phyloP scores from a whole-genome alignment of 2,329 filamentous ascomycete species.

The Coleophoma cylindrospora region DNA sequence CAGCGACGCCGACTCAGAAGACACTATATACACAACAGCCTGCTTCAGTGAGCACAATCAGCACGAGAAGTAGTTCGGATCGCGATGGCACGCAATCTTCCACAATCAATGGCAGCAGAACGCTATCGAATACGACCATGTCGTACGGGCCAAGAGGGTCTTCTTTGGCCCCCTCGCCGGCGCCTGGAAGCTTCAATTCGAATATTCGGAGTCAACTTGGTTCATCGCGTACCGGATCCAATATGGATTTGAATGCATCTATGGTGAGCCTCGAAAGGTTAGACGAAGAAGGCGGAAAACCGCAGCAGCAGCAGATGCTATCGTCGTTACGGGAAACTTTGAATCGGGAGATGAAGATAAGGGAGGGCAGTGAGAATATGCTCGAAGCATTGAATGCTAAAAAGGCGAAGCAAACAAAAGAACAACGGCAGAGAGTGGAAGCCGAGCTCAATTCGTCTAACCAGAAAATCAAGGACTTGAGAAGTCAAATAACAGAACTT shows the following conservation, averaged over 20 bases:
- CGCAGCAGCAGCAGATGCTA: conserved; percentile 71
- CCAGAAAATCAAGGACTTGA: conserved; percentile 57
- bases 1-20: conserved; percentile 50
- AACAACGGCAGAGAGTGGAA: conserved; percentile 74
- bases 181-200: conserved; percentile 82
- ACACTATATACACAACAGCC: conserved; percentile 40
- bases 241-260: conserved; percentile 49
- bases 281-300: conserved; percentile 56
- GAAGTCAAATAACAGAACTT: conserved; percentile 54
- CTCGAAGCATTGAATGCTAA: conserved; percentile 91
- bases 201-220: conserved; percentile 70
- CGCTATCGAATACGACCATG: conserved; percentile 46
- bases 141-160: conserved; percentile 63
- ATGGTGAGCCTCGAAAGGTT: conserved; percentile 46
- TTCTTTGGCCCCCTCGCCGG: conserved; percentile 66
- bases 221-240: conserved; percentile 56
- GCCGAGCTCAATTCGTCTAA: conserved; percentile 89
- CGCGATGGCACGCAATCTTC: conserved; percentile 50
- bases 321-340: conserved; percentile 75
- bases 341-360: conserved; percentile 96
- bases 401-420: conserved; percentile 92
- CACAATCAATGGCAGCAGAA: conserved; percentile 38
- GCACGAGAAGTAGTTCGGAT: conserved; percentile 46
- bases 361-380: conserved; percentile 95
- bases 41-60: conserved; percentile 29